phyloP scores from a whole-genome alignment of 2,329 filamentous ascomycete genomes.

The Laburnicola sp. region DNA sequence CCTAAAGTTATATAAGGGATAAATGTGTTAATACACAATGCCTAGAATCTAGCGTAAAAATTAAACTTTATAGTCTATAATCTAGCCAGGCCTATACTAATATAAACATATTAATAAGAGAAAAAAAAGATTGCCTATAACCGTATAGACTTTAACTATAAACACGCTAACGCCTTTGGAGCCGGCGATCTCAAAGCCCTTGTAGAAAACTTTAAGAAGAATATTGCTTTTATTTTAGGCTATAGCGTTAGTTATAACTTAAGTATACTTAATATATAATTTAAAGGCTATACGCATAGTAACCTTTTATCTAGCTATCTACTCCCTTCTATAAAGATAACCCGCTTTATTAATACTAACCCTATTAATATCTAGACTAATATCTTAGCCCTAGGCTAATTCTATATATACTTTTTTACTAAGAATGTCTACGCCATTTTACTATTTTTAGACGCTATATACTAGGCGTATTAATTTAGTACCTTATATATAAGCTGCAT shows the following conservation, averaged over 20 bases:
- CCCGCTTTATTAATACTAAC: slow-evolving; percentile 75
- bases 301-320: slow-evolving; percentile 48
- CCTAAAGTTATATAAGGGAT: slow-evolving; percentile 51
- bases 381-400: slow-evolving; percentile 76
- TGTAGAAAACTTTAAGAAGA: slow-evolving; percentile 69
- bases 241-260: slow-evolving; percentile 69
- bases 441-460: slow-evolving; percentile 64
- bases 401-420: slow-evolving; percentile 72
- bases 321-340: slow-evolving; percentile 69
- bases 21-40: slow-evolving; percentile 52
- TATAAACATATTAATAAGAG: slow-evolving; percentile 48
- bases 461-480: slow-evolving; percentile 55
- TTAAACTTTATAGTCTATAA: slow-evolving; percentile 47
- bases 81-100: slow-evolving; percentile 43
- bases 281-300: slow-evolving; percentile 55
- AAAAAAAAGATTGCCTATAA: slow-evolving; percentile 50
- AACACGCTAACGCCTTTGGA: slow-evolving; percentile 57
- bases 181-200: slow-evolving; percentile 65
- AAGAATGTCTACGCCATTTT: slow-evolving; percentile 60
- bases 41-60: slow-evolving; percentile 52
- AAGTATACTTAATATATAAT: slow-evolving; percentile 64
- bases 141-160: slow-evolving; percentile 51
- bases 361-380: slow-evolving; percentile 77
- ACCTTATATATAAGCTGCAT: slow-evolving; percentile 63
- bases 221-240: slow-evolving; percentile 73